These are phyloP conservation scores for Stentor roeselii DNA, from an alignment of 73 alveolate species.

Conservation along the genomic window DNA sequence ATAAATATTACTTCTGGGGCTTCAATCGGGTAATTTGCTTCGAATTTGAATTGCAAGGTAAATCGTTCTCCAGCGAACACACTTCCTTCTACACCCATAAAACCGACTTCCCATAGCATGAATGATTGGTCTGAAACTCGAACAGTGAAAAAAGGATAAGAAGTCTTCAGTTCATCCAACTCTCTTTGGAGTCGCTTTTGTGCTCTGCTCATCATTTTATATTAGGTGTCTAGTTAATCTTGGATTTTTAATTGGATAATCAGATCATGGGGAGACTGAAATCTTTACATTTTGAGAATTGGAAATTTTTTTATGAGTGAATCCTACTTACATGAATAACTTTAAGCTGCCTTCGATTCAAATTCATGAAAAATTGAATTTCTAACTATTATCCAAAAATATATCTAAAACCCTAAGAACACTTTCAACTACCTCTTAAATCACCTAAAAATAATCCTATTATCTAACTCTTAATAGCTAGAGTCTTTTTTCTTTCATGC, in stretches of 20 bases:
- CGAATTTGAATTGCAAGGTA: constrained; percentile 86
- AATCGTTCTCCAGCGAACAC: constrained; percentile 86
- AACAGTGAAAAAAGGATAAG: constrained; percentile 71
- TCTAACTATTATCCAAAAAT: too few relatives aligned
- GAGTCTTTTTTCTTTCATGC: background rate
- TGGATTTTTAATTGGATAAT: too few relatives aligned
- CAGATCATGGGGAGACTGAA: too few relatives aligned
- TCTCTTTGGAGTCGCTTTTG: constrained; percentile 85
- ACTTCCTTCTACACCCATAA: constrained; percentile 91
- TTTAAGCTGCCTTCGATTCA: too few relatives aligned
- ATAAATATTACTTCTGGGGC: constrained; percentile 96
- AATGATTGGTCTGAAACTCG: constrained; percentile 62
- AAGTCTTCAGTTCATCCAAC: constrained; percentile 71
- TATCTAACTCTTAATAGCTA: background rate
- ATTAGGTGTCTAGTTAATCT: too few relatives aligned
- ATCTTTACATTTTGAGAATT: too few relatives aligned
- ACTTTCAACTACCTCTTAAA: too few relatives aligned
- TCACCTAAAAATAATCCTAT: too few relatives aligned
- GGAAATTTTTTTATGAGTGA: too few relatives aligned
- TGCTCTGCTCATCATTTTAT: constrained; percentile 67
- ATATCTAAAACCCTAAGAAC: too few relatives aligned
- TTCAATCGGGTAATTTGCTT: constrained; percentile 87
- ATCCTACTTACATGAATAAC: too few relatives aligned
- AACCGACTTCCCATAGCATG: constrained; percentile 72
- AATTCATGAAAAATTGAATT: too few relatives aligned